Evolutionary conservation across 805 yeast species (phyloP).

Genomic region (Zygoascus ofunaensis): DNA sequence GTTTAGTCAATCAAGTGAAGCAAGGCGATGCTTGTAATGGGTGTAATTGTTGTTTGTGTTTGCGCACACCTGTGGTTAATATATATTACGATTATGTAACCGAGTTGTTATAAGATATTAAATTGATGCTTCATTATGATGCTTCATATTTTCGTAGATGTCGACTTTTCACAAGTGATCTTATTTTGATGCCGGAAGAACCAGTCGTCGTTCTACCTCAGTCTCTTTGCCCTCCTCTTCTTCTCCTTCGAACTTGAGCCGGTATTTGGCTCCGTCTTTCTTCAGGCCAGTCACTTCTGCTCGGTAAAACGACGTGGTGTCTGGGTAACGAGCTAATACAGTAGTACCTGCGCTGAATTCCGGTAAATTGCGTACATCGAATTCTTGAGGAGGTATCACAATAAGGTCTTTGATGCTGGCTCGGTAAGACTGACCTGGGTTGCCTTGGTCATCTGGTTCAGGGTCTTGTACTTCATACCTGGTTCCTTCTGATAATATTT

Average conservation of each 20-base stretch:
- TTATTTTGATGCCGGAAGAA: constrained; percentile 34
- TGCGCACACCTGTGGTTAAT: no score
- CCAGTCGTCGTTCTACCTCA: constrained; percentile 77
- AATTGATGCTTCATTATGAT: no score
- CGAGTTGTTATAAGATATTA: no score
- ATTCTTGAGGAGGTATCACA: constrained; percentile 41
- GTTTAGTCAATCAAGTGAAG: no score
- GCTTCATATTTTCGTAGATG: neutral
- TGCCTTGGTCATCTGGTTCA: constrained; percentile 89
- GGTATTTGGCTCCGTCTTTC: constrained; percentile 61
- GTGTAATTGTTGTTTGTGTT: neutral
- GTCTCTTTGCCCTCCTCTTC: constrained; percentile 95
- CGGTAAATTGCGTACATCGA: constrained; percentile 18
- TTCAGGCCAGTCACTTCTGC: constrained; percentile 80
- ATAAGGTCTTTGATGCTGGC: constrained; percentile 78
- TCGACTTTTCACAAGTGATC: neutral
- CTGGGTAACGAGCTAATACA: constrained; percentile 92
- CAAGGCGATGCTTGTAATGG: no score
- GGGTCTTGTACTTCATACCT: constrained; percentile 92
- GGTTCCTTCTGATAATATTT: constrained; percentile 63
- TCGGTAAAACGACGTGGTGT: constrained; percentile 92
- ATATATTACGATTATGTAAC: no score
- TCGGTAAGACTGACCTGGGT: constrained; percentile 77
- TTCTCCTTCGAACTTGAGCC: constrained; percentile 87
- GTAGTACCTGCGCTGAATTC: constrained; percentile 66